These are phyloP conservation scores for Elsinoe ampelina DNA, from an alignment of 2,329 filamentous ascomycete genomes.

Conservation along the genomic window DNA sequence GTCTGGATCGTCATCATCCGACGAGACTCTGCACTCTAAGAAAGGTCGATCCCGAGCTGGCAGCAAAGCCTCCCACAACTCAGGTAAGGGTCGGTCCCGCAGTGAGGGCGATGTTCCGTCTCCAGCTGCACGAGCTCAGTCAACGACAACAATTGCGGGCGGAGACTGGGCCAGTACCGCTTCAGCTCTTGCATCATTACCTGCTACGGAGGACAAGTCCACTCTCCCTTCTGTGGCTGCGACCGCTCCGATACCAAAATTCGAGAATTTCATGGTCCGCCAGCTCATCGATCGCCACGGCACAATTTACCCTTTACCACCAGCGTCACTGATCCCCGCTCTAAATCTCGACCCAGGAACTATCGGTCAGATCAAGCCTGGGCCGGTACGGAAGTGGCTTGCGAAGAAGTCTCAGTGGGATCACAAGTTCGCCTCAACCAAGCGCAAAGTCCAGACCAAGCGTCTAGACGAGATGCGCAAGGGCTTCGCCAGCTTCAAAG, in stretches of 20 bases:
- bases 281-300: constrained; percentile 77
- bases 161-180: constrained; percentile 16
- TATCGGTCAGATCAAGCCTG: constrained; percentile 71
- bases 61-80: constrained; percentile 8
- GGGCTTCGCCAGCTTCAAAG: constrained; percentile 57
- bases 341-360: constrained; percentile 54
- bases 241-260: constrained; percentile 71
- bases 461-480: constrained; percentile 62
- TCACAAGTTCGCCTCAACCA: constrained; percentile 57
- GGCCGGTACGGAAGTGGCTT: constrained; percentile 76
- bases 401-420: constrained; percentile 65
- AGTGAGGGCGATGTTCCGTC: not conserved
- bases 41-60: constrained; percentile 13
- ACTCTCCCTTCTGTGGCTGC: constrained; percentile 62
- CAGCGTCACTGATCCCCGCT: constrained; percentile 55
- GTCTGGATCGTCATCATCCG: constrained; percentile 35
- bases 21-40: constrained; percentile 13
- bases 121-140: constrained; percentile 25
- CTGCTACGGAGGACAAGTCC: constrained; percentile 16
- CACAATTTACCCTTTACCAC: constrained; percentile 57
- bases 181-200: constrained; percentile 15
- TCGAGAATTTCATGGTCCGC: constrained; percentile 82
- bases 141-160: constrained; percentile 20
- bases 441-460: constrained; percentile 62
- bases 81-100: not conserved